phyloP scores from a whole-genome alignment of 2,329 filamentous ascomycete genomes.

The Phyllosticta citribraziliensis region DNA sequence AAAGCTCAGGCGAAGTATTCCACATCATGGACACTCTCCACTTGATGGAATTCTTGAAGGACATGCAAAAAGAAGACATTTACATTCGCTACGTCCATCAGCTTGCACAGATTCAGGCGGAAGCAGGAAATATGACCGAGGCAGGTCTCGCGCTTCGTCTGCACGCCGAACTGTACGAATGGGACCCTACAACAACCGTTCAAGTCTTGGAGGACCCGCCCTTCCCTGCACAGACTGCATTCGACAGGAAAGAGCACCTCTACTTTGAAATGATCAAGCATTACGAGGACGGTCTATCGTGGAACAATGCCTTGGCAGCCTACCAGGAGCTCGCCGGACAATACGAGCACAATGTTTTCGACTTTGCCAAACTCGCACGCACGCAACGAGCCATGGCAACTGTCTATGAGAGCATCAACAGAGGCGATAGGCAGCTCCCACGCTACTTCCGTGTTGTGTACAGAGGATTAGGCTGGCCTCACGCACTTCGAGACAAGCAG shows the following conservation, averaged over 20 bases:
- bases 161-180: slow-evolving; percentile 86
- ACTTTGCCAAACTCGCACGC: slow-evolving; percentile 83
- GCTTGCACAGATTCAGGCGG: slow-evolving; percentile 66
- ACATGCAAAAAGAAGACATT: slow-evolving; percentile 95
- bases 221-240: slow-evolving; percentile 76
- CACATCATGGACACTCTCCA: slow-evolving; percentile 80
- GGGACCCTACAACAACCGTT: slow-evolving; percentile 64
- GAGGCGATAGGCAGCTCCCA: slow-evolving; percentile 66
- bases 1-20: slow-evolving; percentile 62
- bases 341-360: slow-evolving; percentile 81
- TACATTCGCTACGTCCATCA: slow-evolving; percentile 95
- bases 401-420: slow-evolving; percentile 80
- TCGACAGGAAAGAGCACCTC: slow-evolving; percentile 84
- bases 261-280: slow-evolving; percentile 94
- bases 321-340: slow-evolving; percentile 88
- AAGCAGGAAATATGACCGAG: slow-evolving; percentile 70
- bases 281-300: slow-evolving; percentile 89
- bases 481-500: slow-evolving; percentile 73
- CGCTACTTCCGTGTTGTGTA: slow-evolving; percentile 90
- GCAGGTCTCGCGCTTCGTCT: slow-evolving; percentile 81
- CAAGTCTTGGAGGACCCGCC: slow-evolving; percentile 59
- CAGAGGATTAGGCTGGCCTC: slow-evolving; percentile 78
- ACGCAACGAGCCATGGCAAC: slow-evolving; percentile 84
- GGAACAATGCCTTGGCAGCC: slow-evolving; percentile 76
- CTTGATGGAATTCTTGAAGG: slow-evolving; percentile 90